Conservation (phyloP, 1,284 basidiomycete genomes). For the Tremellales sp. region DNA sequence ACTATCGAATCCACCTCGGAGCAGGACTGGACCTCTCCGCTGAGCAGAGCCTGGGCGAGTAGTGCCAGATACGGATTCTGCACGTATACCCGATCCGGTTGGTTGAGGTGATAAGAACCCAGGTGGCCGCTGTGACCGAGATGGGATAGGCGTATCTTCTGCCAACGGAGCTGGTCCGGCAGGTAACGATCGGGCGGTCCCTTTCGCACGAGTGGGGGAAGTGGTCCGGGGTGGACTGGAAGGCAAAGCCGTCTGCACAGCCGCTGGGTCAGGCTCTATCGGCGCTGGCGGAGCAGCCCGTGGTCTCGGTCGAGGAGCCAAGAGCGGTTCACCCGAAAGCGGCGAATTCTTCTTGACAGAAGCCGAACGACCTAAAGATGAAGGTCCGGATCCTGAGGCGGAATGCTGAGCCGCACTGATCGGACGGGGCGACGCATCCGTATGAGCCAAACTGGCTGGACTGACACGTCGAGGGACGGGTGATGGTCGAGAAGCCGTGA, state of each 20-base stretch:
- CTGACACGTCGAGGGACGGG: conserved; percentile 6
- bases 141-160: not conserved
- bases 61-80: conserved; percentile 6
- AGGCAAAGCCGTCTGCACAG: not conserved
- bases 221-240: conserved; percentile 21
- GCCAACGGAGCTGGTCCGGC: not conserved
- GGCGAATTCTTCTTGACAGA: conserved; percentile 6
- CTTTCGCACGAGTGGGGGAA: conserved; percentile 9
- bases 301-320: not conserved
- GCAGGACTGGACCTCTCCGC: conserved; percentile 40
- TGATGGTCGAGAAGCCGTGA: conserved; percentile 21
- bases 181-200: conserved; percentile 9
- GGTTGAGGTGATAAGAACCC: conserved; percentile 31
- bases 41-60: not conserved
- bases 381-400: conserved; percentile 11
- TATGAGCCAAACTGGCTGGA: not conserved
- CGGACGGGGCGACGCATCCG: not conserved
- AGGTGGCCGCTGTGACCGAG: not conserved
- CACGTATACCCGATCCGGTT: conserved; percentile 19
- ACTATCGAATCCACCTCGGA: conserved; percentile 44
- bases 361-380: not conserved
- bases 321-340: conserved; percentile 7
- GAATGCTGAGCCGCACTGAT: conserved; percentile 7
- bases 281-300: not conserved
- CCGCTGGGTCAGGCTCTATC: not conserved